These are phyloP conservation scores for Arxiozyma telluris DNA, from an alignment of 1,139 yeast species.

Conservation along the genomic window DNA sequence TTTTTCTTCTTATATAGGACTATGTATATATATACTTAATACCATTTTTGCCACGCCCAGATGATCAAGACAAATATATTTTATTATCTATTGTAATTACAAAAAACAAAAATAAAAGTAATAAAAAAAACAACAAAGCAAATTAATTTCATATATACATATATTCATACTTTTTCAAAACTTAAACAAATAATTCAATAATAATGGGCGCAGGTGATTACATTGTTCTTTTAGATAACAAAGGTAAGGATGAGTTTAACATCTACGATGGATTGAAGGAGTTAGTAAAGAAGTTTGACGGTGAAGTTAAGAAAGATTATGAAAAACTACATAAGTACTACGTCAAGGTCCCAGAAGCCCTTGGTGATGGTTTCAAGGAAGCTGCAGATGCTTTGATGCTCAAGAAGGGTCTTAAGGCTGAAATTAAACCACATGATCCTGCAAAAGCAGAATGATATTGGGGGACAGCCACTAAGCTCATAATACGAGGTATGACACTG, in stretches of 20 bases:
- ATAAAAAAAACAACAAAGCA: too few relatives aligned
- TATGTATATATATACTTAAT: too few relatives aligned
- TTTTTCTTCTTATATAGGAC: too few relatives aligned
- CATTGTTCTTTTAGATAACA: background rate
- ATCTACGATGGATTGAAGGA: background rate
- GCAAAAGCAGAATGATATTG: background rate
- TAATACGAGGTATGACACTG: too few relatives aligned
- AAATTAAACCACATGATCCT: background rate
- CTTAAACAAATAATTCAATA: background rate
- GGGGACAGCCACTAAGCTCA: too few relatives aligned
- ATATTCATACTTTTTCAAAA: background rate
- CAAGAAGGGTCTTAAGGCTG: background rate
- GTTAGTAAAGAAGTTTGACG: background rate
- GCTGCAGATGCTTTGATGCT: background rate
- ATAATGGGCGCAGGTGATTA: constrained; percentile 1
- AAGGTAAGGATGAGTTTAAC: background rate
- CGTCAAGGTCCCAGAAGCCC: background rate
- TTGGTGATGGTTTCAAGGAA: constrained; percentile 1
- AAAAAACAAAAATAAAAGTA: too few relatives aligned
- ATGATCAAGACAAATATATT: too few relatives aligned
- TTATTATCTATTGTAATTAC: too few relatives aligned
- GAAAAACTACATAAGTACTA: background rate
- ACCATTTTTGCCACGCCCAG: too few relatives aligned
- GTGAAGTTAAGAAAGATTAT: background rate
- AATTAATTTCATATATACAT: too few relatives aligned